Base-by-base conservation (phyloP, 2,329 filamentous ascomycete species). In the Paraphoma sp. region DNA sequence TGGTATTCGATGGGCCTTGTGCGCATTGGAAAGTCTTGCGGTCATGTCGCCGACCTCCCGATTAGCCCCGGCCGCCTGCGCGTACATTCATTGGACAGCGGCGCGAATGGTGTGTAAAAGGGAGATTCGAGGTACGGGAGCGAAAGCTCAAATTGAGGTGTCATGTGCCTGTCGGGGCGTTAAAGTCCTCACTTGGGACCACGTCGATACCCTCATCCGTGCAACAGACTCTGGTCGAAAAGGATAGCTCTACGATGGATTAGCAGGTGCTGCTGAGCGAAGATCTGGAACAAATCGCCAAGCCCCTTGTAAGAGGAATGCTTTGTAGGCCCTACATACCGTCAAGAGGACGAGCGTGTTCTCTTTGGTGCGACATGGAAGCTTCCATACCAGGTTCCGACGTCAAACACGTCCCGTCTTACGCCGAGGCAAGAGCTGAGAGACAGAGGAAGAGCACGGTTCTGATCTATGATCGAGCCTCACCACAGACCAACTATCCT, bases 141-240 rank as follows among this genome's bases (percentile, higher is more conserved):
- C 72, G 68, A 48, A 33, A 64, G 65, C 69, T 72, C 79, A 80
- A 87, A 83, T 82, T 80, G 83, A 76, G 78, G 80, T 80, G 81
- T 82, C 88, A 86, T 92, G 92, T 89, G 91, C 89, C 86, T 73
- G 81, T 84, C 80, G 76, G 89, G 85, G 73, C 54, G 57, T 76
- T 89, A 89, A 92, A 89, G 90, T 80, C 85, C 85, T 89, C 85
- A 84, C 79, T 80, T 87, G 87, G 85, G 86, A 81, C 89, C 90
- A 91, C 89, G 89, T 92, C 89, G 86, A 87, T 84, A 78, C 77
- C 79, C 79, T 78, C 82, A 83, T 81, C 89, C 88, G 89, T 89
- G 85, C 86, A 87, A 86, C 84, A 84, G 84, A 85, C 85, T 87
- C 81, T 86, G 87, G 84, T 88, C 83, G 82, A 53, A 57, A 83